Evolutionary conservation across 768 basidiomycete genomes (phyloP).

Genomic region (Tephrocybe sp.): DNA sequence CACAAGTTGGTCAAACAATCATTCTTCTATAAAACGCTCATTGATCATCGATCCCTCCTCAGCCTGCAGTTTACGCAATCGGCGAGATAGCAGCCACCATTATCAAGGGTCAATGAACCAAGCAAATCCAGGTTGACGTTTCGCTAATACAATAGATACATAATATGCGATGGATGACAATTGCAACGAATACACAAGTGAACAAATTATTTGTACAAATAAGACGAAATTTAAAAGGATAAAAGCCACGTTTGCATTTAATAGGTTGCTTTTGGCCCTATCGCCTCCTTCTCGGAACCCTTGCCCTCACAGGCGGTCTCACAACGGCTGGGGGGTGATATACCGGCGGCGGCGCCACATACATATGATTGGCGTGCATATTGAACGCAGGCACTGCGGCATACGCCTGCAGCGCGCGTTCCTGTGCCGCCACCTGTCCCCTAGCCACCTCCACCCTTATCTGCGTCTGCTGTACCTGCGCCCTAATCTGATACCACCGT

Average conservation of each 20-base stretch:
- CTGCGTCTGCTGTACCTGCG: background rate
- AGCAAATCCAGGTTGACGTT: no score
- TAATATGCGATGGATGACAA: no score
- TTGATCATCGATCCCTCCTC: background rate
- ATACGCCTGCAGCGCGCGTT: background rate
- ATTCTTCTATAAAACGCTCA: background rate
- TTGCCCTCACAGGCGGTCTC: background rate
- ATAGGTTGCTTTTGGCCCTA: no score
- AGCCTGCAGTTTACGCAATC: slow-evolving; percentile 2
- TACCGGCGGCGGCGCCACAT: background rate
- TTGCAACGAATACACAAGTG: no score
- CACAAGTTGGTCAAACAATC: slow-evolving; percentile 24
- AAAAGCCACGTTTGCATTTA: no score
- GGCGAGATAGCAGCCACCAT: slow-evolving; percentile 6
- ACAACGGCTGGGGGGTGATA: background rate
- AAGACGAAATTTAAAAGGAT: no score
- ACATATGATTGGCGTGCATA: no score
- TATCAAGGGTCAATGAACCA: background rate
- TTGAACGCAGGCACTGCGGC: no score
- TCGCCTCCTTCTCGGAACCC: background rate
- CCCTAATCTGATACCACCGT: slow-evolving; percentile 10
- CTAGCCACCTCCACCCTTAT: background rate
- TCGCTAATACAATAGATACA: no score
- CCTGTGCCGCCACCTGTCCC: background rate
- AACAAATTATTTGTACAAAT: no score